Conservation (phyloP, 257 asterid species). For the Perilla frutescens region DNA sequence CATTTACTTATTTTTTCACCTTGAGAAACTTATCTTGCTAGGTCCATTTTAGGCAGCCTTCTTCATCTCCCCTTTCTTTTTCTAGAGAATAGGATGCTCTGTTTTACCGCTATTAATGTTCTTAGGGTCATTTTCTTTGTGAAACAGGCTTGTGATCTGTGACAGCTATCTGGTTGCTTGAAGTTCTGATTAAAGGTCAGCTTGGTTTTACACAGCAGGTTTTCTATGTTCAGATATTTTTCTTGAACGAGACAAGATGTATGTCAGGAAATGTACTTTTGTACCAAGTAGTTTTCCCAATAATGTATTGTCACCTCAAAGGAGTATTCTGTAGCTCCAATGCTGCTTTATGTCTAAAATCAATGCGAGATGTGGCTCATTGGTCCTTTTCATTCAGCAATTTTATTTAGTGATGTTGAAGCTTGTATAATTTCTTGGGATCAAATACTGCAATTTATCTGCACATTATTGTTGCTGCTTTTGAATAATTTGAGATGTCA, state of each 20-base stretch:
- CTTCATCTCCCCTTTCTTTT: not conserved
- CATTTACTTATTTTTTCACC: not conserved
- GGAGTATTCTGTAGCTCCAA: conserved; percentile 29
- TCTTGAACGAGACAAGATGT: conserved; percentile 30
- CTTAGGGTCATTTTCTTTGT: conserved; percentile 18
- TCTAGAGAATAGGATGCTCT: conserved; percentile 5
- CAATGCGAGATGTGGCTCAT: conserved; percentile 24
- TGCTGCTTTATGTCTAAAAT: conserved; percentile 27
- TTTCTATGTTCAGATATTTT: conserved; percentile 19
- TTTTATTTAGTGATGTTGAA: conserved; percentile 30
- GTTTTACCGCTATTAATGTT: conserved; percentile 10
- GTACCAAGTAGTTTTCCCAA: conserved; percentile 30
- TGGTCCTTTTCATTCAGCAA: conserved; percentile 15
- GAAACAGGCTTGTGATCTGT: conserved; percentile 40
- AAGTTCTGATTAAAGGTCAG: conserved; percentile 27
- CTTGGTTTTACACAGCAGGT: conserved; percentile 22
- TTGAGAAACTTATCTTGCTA: not conserved
- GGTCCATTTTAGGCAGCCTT: not conserved
- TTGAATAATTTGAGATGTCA: conserved; percentile 12
- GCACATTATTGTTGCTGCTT: not conserved
- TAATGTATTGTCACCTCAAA: conserved; percentile 38
- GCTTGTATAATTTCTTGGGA: conserved; percentile 23
- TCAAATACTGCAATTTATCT: not conserved
- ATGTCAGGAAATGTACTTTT: conserved; percentile 30
- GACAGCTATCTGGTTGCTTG: conserved; percentile 37